These are phyloP conservation scores for Geranium rotundifolium DNA, from an alignment of 345 rosid species.

Conservation along the genomic window DNA sequence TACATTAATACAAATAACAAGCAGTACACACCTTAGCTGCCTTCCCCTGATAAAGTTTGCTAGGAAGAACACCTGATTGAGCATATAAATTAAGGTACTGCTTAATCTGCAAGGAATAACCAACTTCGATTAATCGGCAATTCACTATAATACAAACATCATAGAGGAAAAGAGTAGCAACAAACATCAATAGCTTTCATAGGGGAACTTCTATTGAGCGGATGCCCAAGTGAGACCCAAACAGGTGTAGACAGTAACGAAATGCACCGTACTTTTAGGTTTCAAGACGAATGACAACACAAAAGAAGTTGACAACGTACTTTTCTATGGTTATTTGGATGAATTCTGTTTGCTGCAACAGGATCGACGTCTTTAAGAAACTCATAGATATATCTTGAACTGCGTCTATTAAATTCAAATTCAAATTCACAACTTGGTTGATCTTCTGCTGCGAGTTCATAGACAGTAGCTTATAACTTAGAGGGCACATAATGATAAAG, in stretches of 20 bases:
- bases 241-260: no score
- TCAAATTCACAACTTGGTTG: constrained; percentile 12
- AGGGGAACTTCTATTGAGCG: no score
- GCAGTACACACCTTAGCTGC: constrained; percentile 52
- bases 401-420: constrained; percentile 20
- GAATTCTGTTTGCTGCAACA: constrained; percentile 77
- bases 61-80: constrained; percentile 57
- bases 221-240: no score
- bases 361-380: constrained; percentile 75
- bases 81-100: constrained; percentile 67
- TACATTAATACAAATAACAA: not conserved
- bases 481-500: constrained; percentile 1
- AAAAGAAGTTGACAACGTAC: constrained; percentile 18
- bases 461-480: not conserved
- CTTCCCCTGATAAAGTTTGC: constrained; percentile 59
- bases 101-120: constrained; percentile 41
- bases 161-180: no score
- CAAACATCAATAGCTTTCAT: no score
- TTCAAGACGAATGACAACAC: not conserved
- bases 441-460: constrained; percentile 23
- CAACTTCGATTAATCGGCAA: not conserved
- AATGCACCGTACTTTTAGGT: not conserved
- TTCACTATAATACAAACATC: no score
- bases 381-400: constrained; percentile 32
- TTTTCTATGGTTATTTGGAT: constrained; percentile 82